Evolutionary conservation across 2,329 filamentous ascomycete species (phyloP).

Genomic region (Penicillium sp.): DNA sequence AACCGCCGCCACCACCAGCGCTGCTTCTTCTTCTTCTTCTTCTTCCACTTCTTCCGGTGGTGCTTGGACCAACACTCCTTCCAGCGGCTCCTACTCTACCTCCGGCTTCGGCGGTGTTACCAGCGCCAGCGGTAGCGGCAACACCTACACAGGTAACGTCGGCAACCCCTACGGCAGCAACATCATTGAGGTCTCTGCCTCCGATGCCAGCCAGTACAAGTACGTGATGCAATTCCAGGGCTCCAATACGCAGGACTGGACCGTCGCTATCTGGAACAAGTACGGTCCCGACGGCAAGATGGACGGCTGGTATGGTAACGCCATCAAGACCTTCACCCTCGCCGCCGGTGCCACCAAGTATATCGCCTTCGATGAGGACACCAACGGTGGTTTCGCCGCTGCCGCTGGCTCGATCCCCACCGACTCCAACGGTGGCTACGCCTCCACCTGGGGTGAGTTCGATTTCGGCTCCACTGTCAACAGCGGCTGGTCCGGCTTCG

Average conservation of each 20-base stretch:
- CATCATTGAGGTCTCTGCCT: slow-evolving; percentile 45
- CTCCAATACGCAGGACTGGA: slow-evolving; percentile 40
- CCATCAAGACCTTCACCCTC: slow-evolving; percentile 38
- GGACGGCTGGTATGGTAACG: slow-evolving; percentile 43
- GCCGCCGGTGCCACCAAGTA: slow-evolving; percentile 41
- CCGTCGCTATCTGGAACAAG: slow-evolving; percentile 49
- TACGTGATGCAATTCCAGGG: slow-evolving; percentile 44
- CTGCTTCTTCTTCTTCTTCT: slow-evolving; percentile 9
- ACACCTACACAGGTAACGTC: slow-evolving; percentile 46
- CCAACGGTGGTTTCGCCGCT: slow-evolving; percentile 43
- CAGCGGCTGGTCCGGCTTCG: slow-evolving; percentile 39
- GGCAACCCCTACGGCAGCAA: slow-evolving; percentile 49
- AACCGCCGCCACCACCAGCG: slow-evolving; percentile 12
- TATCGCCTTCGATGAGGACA: slow-evolving; percentile 44
- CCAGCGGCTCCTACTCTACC: slow-evolving; percentile 32
- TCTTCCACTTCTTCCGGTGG: slow-evolving; percentile 14
- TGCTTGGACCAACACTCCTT: slow-evolving; percentile 30
- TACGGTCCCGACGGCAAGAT: slow-evolving; percentile 39
- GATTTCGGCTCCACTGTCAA: slow-evolving; percentile 39
- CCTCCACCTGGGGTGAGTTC: slow-evolving; percentile 44
- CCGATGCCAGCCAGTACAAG: slow-evolving; percentile 41
- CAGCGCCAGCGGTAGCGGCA: slow-evolving; percentile 26
- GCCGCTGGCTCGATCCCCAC: slow-evolving; percentile 34
- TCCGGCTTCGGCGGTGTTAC: slow-evolving; percentile 43
- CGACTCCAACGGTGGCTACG: slow-evolving; percentile 34